Evolutionary conservation across 1,284 basidiomycete species (phyloP).

Genomic region (Pholiota adiposa): DNA sequence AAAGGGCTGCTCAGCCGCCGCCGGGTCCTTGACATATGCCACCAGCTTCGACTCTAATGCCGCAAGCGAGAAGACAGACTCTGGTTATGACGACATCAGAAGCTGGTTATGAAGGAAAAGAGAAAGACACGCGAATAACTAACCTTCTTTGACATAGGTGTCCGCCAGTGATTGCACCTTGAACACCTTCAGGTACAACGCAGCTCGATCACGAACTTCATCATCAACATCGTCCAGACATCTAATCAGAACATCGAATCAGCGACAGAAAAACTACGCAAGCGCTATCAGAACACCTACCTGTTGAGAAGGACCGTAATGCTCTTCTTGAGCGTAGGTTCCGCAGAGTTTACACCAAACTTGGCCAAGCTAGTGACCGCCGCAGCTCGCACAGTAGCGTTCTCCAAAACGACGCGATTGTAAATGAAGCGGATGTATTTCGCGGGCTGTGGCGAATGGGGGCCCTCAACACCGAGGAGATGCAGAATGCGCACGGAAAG

Average conservation of each 20-base stretch:
- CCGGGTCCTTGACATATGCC: conserved; percentile 85
- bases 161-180: conserved; percentile 82
- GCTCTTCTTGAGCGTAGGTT: conserved; percentile 81
- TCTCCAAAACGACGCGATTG: conserved; percentile 98
- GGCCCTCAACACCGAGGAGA: conserved; percentile 94
- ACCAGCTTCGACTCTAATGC: conserved; percentile 88
- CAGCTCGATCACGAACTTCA: conserved; percentile 97
- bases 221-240: conserved; percentile 99
- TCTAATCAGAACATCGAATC: conserved; percentile 42
- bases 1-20: conserved; percentile 72
- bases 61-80: conserved; percentile 89
- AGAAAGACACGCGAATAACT: neutral
- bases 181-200: conserved; percentile 89
- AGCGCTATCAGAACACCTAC: conserved; percentile 41
- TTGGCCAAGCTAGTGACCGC: conserved; percentile 96
- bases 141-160: conserved; percentile 87
- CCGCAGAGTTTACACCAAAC: conserved; percentile 90
- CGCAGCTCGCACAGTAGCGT: conserved; percentile 96
- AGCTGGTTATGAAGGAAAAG: neutral
- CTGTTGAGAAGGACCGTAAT: conserved; percentile 86
- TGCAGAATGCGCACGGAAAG: conserved; percentile 97
- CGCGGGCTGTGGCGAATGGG: conserved; percentile 92
- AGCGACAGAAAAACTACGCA: neutral
- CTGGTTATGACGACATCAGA: conserved; percentile 47
- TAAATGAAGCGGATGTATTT: conserved; percentile 99